Evolutionary conservation across 345 rosid species (phyloP).

Genomic region (Clausena lansium): DNA sequence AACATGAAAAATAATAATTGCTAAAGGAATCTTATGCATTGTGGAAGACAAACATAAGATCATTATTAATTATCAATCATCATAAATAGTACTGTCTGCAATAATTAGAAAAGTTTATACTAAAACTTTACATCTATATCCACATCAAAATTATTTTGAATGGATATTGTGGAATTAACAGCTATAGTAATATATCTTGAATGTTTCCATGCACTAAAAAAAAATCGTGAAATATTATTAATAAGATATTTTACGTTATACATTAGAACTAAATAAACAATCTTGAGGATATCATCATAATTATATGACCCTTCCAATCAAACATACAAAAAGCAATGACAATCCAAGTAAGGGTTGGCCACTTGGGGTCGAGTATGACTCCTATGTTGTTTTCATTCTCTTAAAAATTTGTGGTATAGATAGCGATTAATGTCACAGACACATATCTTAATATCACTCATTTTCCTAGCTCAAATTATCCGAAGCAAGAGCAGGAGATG

Average conservation of each 20-base stretch:
- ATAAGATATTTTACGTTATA: background rate
- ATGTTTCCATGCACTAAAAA: no score
- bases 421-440: background rate
- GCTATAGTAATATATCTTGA: no score
- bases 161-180: no score
- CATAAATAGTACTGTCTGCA: background rate
- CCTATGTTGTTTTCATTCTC: constrained; percentile 1
- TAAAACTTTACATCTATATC: background rate
- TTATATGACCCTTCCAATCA: background rate
- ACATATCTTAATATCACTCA: background rate
- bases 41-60: background rate
- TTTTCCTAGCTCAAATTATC: background rate
- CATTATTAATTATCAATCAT: background rate
- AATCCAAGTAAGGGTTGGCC: background rate
- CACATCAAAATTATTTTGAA: background rate
- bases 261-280: background rate
- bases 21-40: background rate
- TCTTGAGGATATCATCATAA: background rate
- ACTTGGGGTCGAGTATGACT: background rate
- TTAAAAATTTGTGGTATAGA: background rate
- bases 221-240: no score
- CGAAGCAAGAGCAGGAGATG: background rate
- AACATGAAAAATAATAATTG: background rate
- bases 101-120: background rate
- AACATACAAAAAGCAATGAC: background rate